Evolutionary conservation across 148 eudicot genomes (phyloP), one percentile per base, ranked within the genome.

Genomic region (Arbutus unedo): DNA sequence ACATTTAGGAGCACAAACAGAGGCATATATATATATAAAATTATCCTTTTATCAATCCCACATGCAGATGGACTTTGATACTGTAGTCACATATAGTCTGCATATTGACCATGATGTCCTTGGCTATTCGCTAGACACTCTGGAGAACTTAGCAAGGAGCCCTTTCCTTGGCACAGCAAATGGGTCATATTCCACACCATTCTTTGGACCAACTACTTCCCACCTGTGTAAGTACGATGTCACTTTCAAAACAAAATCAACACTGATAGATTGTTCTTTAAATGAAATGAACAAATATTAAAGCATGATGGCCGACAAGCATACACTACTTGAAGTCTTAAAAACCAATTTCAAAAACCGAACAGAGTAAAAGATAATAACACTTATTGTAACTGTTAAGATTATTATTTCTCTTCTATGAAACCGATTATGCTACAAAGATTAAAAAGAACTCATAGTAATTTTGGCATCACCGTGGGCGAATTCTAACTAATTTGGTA

Each of bases 141-240:
- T 79, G 51, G 74, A 19, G 47, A 89, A 82, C 62, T 88, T 77
- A 59, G 90, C 82, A 18, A 81, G 88, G 49, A 90, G 90, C 6
- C 94, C 94, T 81, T 89, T 86, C 79, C 85, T 88, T 50, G 94
- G 94, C 49, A 91, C 86, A 4, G 91, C 86, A 80, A 91, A 91
- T 82, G 94, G 92, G 82, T 83, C 86, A 85, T 91, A 89, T 75
- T 90, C 89, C 84, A 91, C 90, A 79, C 88, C 92, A 62, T 83
- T 84, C 59, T 89, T 87, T 76, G 89, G 88, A 78, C 88, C 89
- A 73, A 81, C 70, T 45, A 91, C 85, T 67, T 88, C 85, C 89
- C 91, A 90, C 83, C 94, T 90, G 91, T 54, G 72, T 83, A 4
- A 13, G 41, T 43, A 4, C 3, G 1, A 72, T 1, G 75, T 66